A percentile compares a stretch with the other conserved stretches of the same genome.
These are phyloP conservation scores for Rhipidocladum racemiflorum DNA, from an alignment of 176 grass and related monocot genomes.

Conservation along the genomic window DNA sequence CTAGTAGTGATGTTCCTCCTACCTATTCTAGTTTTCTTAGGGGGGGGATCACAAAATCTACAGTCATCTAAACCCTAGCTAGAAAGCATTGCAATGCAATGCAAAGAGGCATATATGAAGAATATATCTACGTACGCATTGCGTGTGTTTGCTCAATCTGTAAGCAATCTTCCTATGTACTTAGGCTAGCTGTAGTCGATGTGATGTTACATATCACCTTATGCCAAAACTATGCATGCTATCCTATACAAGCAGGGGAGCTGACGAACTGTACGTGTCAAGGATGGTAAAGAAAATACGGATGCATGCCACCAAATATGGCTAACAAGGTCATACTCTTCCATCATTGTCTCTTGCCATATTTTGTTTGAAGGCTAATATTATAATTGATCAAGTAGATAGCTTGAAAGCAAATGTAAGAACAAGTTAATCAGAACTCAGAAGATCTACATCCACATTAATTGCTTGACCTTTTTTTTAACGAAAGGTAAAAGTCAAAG, in stretches of 20 bases:
- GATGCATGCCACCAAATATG: neutral
- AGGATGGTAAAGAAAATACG: neutral
- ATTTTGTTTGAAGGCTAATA: neutral
- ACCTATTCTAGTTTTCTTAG: no score
- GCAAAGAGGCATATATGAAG: neutral
- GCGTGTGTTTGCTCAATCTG: neutral
- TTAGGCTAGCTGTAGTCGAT: constrained; percentile 13
- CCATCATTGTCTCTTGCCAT: neutral
- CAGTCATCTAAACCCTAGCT: neutral
- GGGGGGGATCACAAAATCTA: neutral
- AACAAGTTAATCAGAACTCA: neutral
- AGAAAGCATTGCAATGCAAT: neutral
- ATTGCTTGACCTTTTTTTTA: neutral
- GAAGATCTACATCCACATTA: neutral
- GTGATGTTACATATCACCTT: constrained; percentile 20
- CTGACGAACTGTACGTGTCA: neutral
- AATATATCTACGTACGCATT: neutral
- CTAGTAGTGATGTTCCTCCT: no score
- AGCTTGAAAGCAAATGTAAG: neutral
- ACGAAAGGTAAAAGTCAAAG: neutral
- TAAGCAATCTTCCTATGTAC: neutral
- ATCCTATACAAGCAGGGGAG: neutral
- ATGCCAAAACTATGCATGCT: neutral
- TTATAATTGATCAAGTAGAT: neutral
- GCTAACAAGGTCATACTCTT: neutral